These are phyloP conservation scores for Pichia sp. DNA, from an alignment of 1,139 yeast species.

Conservation along the genomic window DNA sequence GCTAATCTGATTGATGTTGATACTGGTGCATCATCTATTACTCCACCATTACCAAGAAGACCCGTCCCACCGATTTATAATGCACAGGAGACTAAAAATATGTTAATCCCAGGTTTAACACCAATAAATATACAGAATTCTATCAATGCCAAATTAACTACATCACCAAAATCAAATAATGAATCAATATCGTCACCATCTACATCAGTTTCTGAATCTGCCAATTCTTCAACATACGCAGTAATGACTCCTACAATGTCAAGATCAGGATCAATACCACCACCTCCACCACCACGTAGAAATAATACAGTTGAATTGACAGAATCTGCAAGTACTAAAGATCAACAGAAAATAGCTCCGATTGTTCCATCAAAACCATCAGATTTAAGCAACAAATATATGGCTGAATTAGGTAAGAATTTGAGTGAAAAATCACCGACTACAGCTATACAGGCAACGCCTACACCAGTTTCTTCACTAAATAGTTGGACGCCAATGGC, in stretches of 20 bases:
- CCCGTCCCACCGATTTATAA: slow-evolving; percentile 26
- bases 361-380: slow-evolving; percentile 29
- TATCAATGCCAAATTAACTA: background rate
- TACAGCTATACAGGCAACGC: background rate
- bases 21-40: slow-evolving; percentile 6
- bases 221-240: slow-evolving; percentile 13
- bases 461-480: slow-evolving; percentile 1
- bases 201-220: slow-evolving; percentile 10
- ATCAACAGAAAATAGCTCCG: slow-evolving; percentile 22
- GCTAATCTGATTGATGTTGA: slow-evolving; percentile 24
- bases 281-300: slow-evolving; percentile 27
- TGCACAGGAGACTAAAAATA: slow-evolving; percentile 18
- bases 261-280: slow-evolving; percentile 23
- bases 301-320: background rate
- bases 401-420: background rate
- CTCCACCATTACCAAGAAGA: slow-evolving; percentile 19
- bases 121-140: slow-evolving; percentile 14
- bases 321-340: slow-evolving; percentile 4
- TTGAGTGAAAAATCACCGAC: background rate
- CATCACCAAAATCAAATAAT: slow-evolving; percentile 1
- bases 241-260: slow-evolving; percentile 30
- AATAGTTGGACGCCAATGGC: slow-evolving; percentile 12
- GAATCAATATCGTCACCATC: slow-evolving; percentile 7
- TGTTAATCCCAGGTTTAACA: slow-evolving; percentile 22
- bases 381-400: slow-evolving; percentile 13